Evolutionary conservation across 129 eudicot species (phyloP).

Genomic region (Silybum marianum): DNA sequence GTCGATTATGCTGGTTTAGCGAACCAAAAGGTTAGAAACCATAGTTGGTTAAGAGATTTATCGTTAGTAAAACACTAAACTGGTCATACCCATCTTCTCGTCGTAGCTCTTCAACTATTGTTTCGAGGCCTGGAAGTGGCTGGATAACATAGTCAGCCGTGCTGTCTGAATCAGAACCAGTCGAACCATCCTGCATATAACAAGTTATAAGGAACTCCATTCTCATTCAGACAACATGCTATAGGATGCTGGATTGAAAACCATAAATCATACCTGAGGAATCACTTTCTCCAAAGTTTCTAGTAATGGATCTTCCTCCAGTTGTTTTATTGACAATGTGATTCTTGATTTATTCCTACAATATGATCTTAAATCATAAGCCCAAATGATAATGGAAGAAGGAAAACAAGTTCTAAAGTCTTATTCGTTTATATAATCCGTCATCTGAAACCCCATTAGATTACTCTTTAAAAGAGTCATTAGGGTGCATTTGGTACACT

Average conservation of each 20-base stretch:
- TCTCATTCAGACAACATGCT: no score
- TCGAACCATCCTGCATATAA: conserved; percentile 74
- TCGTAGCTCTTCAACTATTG: conserved; percentile 71
- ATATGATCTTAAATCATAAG: conserved; percentile 3
- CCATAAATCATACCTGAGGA: no score
- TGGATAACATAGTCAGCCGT: conserved; percentile 47
- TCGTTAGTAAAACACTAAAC: not conserved
- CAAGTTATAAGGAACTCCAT: no score
- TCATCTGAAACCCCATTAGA: not conserved
- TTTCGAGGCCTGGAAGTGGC: conserved; percentile 94
- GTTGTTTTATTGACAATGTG: conserved; percentile 82
- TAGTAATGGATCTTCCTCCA: conserved; percentile 91
- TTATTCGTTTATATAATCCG: no score
- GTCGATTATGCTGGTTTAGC: conserved; percentile 53
- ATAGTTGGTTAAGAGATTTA: not conserved
- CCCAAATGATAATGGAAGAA: not conserved
- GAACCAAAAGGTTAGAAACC: conserved; percentile 13
- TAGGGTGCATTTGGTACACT: no score
- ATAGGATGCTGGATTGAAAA: no score
- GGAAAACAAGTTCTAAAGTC: not conserved
- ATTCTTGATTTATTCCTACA: conserved; percentile 76
- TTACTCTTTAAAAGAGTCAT: no score
- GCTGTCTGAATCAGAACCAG: conserved; percentile 29
- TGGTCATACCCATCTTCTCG: conserved; percentile 81
- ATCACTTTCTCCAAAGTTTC: conserved; percentile 95